Percentiles rank a stretch among this genome's conserved stretches.
phyloP scores from a whole-genome alignment of 1,284 basidiomycete species.

The Volvariella volvacea region DNA sequence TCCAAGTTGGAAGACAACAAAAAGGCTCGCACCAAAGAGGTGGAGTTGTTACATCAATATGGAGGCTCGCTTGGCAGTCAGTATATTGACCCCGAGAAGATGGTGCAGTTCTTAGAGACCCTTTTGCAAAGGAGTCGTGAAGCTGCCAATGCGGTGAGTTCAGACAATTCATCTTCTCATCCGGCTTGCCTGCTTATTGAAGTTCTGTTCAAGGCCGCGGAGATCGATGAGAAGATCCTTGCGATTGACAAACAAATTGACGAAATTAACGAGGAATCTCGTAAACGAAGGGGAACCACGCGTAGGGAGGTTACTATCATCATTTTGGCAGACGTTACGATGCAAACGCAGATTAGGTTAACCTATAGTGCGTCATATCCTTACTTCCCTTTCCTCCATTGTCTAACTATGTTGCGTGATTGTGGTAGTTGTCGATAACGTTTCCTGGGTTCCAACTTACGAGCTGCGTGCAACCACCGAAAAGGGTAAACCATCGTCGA shows the following conservation, averaged over 20 bases:
- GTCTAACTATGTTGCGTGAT: background rate
- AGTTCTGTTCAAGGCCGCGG: background rate
- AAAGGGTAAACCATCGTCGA: conserved; percentile 33
- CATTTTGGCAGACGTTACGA: background rate
- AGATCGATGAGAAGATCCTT: background rate
- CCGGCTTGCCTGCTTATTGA: background rate
- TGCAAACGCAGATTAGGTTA: background rate
- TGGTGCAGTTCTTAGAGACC: conserved; percentile 32
- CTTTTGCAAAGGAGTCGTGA: conserved; percentile 33
- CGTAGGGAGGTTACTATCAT: background rate
- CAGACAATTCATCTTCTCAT: background rate
- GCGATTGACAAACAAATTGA: background rate
- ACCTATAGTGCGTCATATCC: conserved; percentile 1
- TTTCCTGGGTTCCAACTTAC: conserved; percentile 47
- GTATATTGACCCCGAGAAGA: conserved; percentile 30
- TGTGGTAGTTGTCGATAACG: conserved; percentile 45
- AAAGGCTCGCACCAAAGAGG: conserved; percentile 30
- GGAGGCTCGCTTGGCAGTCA: conserved; percentile 36
- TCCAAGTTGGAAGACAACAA: conserved; percentile 28
- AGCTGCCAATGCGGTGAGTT: conserved; percentile 26
- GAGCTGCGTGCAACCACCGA: conserved; percentile 47
- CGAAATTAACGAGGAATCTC: background rate
- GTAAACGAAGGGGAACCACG: background rate
- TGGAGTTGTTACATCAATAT: conserved; percentile 34
- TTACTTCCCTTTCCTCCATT: background rate